A percentile compares a stretch with the other conserved stretches of the same genome.
These are phyloP conservation scores for Pythium sp. DNA, from an alignment of 352 stramenopile species.

Conservation along the genomic window DNA sequence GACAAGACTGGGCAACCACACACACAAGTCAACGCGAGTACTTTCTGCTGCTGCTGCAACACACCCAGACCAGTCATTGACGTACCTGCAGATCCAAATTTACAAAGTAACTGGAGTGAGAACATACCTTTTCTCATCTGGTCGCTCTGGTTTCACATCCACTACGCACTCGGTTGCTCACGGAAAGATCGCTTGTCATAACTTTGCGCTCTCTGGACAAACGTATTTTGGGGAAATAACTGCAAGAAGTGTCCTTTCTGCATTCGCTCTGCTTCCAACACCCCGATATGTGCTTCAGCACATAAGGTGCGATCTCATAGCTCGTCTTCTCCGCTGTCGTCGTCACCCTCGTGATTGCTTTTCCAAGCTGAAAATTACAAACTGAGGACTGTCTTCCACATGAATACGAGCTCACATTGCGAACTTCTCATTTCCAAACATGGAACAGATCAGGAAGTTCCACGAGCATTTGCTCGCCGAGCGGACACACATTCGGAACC, in stretches of 20 bases:
- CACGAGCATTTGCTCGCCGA: slow-evolving; percentile 43
- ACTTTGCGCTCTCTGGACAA: not conserved
- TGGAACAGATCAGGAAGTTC: slow-evolving; percentile 37
- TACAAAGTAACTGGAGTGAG: not conserved
- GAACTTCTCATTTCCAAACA: slow-evolving; percentile 9
- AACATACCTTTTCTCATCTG: not conserved
- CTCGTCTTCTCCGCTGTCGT: not conserved
- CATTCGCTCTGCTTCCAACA: not conserved
- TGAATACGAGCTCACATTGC: not conserved
- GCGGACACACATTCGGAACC: slow-evolving; percentile 46
- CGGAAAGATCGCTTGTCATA: not conserved
- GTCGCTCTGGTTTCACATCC: not conserved
- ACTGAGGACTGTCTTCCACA: not conserved
- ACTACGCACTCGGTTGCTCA: not conserved
- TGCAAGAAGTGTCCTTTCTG: not conserved
- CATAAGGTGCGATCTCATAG: slow-evolving; percentile 5
- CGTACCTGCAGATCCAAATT: not conserved
- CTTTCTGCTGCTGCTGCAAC: not conserved
- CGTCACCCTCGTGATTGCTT: not conserved
- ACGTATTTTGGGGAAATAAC: not conserved
- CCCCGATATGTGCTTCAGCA: not conserved
- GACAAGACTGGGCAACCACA: not conserved
- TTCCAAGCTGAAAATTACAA: not conserved
- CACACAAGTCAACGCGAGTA: not conserved
- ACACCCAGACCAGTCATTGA: not conserved